Conservation (phyloP, 805 yeast genomes). For the Candida tallmaniae region DNA sequence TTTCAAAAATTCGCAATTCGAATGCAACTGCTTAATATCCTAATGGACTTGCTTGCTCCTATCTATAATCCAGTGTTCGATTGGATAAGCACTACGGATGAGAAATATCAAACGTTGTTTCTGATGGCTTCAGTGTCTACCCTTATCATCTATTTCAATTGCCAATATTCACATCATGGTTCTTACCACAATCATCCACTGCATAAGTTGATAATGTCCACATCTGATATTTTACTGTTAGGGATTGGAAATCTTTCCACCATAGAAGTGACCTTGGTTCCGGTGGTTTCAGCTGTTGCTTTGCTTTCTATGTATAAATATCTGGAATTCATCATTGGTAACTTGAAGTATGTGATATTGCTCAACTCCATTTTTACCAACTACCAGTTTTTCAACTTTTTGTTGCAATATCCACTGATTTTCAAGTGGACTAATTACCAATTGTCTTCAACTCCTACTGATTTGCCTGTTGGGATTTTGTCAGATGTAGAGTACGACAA, state of each 20-base stretch:
- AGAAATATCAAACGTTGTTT: neutral
- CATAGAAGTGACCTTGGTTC: neutral
- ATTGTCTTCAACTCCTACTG: constrained; percentile 1
- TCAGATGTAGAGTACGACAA: constrained; percentile 2
- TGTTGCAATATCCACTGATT: neutral
- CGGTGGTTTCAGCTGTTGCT: neutral
- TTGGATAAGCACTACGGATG: too few relatives aligned
- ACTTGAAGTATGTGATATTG: neutral
- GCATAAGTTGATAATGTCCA: constrained; percentile 1
- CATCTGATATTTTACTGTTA: neutral
- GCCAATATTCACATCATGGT: neutral
- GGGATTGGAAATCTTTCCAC: neutral
- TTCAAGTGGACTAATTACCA: constrained; percentile 2
- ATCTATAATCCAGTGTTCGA: too few relatives aligned
- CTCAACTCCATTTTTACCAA: neutral
- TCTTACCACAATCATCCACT: neutral
- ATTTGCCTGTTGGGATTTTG: constrained; percentile 5
- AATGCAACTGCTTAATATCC: too few relatives aligned
- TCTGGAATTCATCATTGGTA: neutral
- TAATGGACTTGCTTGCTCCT: too few relatives aligned
- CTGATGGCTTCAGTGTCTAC: neutral
- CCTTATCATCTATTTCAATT: neutral
- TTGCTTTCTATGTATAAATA: neutral
- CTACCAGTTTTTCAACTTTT: neutral
- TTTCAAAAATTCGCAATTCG: too few relatives aligned